Evolutionary conservation across 176 grass and related monocot genomes (phyloP).

Genomic region (Hordeum vulgare): DNA sequence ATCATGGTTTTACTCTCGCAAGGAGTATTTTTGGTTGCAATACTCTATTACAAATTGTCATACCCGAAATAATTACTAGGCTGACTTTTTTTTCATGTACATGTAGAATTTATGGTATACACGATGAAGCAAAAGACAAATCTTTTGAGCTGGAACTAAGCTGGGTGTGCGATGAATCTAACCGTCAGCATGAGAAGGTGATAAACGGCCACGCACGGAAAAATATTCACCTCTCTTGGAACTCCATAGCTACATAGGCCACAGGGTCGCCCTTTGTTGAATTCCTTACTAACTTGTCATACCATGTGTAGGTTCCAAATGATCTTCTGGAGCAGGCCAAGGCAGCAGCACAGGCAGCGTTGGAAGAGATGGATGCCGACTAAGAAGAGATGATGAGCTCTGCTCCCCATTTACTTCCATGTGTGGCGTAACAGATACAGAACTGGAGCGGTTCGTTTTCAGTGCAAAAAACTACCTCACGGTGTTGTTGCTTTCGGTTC

Average conservation of each 20-base stretch:
- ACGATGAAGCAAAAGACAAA: conserved; percentile 75
- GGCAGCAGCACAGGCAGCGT: conserved; percentile 50
- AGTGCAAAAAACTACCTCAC: neutral
- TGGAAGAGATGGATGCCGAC: conserved; percentile 85
- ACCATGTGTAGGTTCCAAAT: conserved; percentile 39
- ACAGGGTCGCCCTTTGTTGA: neutral
- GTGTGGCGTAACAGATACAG: neutral
- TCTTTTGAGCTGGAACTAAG: conserved; percentile 75
- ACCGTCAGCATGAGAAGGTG: conserved; percentile 63
- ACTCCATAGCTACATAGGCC: neutral
- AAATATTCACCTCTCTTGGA: neutral
- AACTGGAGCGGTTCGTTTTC: neutral
- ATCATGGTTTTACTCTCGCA: neutral
- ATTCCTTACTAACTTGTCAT: neutral
- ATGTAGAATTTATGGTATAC: conserved; percentile 73
- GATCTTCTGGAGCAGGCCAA: conserved; percentile 57
- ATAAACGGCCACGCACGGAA: neutral
- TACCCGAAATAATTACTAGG: neutral
- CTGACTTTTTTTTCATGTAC: neutral
- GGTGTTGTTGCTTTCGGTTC: neutral
- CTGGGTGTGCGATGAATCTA: conserved; percentile 79
- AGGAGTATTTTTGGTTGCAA: neutral
- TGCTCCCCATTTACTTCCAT: neutral
- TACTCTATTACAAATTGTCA: neutral
- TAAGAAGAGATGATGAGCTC: neutral